Percentiles rank a stretch among this genome's conserved stretches.
phyloP scores from a whole-genome alignment of 2,329 filamentous ascomycete species.

The Delphinella strobiligena region DNA sequence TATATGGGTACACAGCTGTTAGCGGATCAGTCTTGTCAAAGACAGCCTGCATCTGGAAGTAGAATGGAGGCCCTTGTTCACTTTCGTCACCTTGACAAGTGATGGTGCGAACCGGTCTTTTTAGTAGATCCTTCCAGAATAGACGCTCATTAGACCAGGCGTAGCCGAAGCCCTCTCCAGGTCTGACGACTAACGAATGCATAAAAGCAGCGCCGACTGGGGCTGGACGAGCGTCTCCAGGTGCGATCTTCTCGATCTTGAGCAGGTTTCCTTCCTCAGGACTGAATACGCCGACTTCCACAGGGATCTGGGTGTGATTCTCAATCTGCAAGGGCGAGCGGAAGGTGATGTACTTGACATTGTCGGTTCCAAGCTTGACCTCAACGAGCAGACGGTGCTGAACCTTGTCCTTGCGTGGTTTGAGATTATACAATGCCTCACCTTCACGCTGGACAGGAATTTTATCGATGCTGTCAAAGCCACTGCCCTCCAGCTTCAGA shows the following conservation, averaged over 20 bases:
- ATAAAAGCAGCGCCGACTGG: conserved; percentile 86
- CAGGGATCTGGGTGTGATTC: conserved; percentile 91
- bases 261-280: conserved; percentile 76
- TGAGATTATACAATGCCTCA: conserved; percentile 77
- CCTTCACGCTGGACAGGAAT: conserved; percentile 91
- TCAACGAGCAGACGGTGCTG: conserved; percentile 87
- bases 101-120: conserved; percentile 72
- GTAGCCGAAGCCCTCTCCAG: conserved; percentile 93
- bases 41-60: conserved; percentile 85
- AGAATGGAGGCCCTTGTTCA: conserved; percentile 70
- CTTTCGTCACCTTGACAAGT: conserved; percentile 79
- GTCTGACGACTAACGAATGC: conserved; percentile 76
- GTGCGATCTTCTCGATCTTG: conserved; percentile 95
- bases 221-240: conserved; percentile 77
- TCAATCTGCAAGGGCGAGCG: conserved; percentile 84
- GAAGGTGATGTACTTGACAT: conserved; percentile 96
- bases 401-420: conserved; percentile 73
- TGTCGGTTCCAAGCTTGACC: conserved; percentile 79
- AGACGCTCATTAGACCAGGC: conserved; percentile 83
- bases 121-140: conserved; percentile 86
- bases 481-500: conserved; percentile 79
- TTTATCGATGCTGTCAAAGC: conserved; percentile 80
- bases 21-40: conserved; percentile 77
- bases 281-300: conserved; percentile 87
- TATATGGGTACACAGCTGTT: conserved; percentile 77